Evolutionary conservation across 352 stramenopile species (phyloP), one percentile per base, ranked within the genome.

Genomic region (Phytophthora citricola): DNA sequence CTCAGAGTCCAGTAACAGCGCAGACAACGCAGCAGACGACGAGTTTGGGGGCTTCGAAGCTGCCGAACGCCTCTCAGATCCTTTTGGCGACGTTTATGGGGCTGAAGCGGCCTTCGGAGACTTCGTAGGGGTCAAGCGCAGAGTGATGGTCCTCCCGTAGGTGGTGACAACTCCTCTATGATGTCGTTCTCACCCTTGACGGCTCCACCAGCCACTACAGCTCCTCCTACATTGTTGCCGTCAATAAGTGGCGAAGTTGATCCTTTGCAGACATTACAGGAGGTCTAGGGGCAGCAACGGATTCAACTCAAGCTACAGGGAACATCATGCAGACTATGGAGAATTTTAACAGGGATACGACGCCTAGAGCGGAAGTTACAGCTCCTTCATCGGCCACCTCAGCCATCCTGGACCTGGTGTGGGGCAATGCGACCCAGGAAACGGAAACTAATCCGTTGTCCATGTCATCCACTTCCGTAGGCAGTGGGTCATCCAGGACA

Each of bases 11-110:
- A 44, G 38, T 24, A 12, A 41, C 39, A 48, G 43, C 39, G 11
- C 56, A 2, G 34, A 11, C 17, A 26, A 55, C 38, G 69, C 57
- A 31, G 48, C 50, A 36, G 52, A 68, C 40, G 74, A 76, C 43
- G 76, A 75, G 12, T 84, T 85, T 45, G 62, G 72, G 31, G 71
- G 66, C n/a, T 88, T 88, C 31, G 60, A 69, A 29, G 54, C 74
- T 7, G 78, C 78, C 17, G 63, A 73, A 46, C 56, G 63, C 15
- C 49, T 72, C 6, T 80, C 57, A 4, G 73, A 80, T 60, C 73
- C 67, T n/a, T 83, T 81, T 40, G 69, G 68, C 4, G 60, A 78
- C 69, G 60, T 81, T 0, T 85, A 83, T 40, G 69, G 62, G 1
- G 46, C 48, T 3, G 64, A 72, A 8, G 44, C 66, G 11, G 71